Evolutionary conservation across 192 early-diverging fungal genomes (phyloP).

Genomic region (Entomortierella chlamydospora): DNA sequence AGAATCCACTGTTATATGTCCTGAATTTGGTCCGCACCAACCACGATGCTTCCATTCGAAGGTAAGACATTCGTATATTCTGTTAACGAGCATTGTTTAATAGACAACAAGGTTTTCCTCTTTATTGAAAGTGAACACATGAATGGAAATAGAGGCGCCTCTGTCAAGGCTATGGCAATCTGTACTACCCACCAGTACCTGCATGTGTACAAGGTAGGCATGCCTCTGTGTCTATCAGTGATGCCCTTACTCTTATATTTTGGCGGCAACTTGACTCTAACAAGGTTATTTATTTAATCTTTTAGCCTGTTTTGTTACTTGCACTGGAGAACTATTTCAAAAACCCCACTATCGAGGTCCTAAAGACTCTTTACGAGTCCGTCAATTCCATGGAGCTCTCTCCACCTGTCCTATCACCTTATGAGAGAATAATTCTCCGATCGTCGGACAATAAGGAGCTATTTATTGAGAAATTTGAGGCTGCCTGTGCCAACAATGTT

Average conservation of each 20-base stretch:
- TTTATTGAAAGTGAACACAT: background rate
- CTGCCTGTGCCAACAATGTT: conserved; percentile 4
- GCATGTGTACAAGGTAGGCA: conserved; percentile 84
- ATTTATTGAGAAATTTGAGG: conserved; percentile 86
- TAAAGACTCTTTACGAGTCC: conserved; percentile 83
- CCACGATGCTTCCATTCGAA: conserved; percentile 83
- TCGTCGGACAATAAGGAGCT: conserved; percentile 84
- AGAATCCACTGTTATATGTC: conserved; percentile 86
- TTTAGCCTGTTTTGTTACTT: conserved; percentile 86
- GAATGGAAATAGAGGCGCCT: conserved; percentile 74
- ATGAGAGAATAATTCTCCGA: conserved; percentile 88
- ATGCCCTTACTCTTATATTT: too few relatives aligned
- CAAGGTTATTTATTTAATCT: background rate
- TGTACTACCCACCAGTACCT: conserved; percentile 90
- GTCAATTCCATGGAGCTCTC: conserved; percentile 89
- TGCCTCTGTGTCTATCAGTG: too few relatives aligned
- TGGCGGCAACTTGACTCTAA: background rate
- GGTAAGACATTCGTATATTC: conserved; percentile 51
- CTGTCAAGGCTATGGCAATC: conserved; percentile 95
- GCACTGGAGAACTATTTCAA: conserved; percentile 94
- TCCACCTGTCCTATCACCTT: conserved; percentile 82
- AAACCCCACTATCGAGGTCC: conserved; percentile 74
- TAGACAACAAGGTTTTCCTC: too few relatives aligned
- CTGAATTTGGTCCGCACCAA: conserved; percentile 92
- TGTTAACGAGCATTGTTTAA: too few relatives aligned